Conservation (phyloP, 2,329 filamentous ascomycete genomes). For the Arachnopeziza araneosa region DNA sequence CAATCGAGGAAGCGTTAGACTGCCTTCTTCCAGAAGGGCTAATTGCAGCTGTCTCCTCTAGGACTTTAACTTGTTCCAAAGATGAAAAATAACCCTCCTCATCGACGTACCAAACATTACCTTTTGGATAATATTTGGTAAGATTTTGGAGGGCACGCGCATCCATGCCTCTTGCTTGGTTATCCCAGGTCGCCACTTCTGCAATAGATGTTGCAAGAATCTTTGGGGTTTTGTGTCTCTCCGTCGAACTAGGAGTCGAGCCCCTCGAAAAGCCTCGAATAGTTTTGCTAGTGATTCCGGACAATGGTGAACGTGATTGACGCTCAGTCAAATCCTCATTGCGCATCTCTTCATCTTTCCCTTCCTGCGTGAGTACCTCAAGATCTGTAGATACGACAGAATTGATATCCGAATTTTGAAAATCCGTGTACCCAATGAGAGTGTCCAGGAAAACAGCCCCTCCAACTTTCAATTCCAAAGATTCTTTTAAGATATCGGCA, state of each 20-base stretch:
- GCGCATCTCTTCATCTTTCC: background rate
- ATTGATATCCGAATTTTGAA: background rate
- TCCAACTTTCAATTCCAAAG: slow-evolving; percentile 24
- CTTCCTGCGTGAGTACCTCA: background rate
- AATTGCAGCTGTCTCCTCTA: slow-evolving; percentile 2
- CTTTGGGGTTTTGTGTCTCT: slow-evolving; percentile 22
- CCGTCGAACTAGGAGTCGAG: slow-evolving; percentile 13
- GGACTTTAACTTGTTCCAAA: slow-evolving; percentile 21
- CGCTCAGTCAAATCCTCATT: background rate
- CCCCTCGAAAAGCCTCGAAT: slow-evolving; percentile 11
- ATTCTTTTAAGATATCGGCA: slow-evolving; percentile 25
- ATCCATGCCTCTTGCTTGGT: slow-evolving; percentile 17
- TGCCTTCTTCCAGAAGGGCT: slow-evolving; percentile 9
- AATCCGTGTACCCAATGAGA: slow-evolving; percentile 17
- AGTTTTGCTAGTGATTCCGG: background rate
- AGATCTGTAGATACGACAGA: background rate
- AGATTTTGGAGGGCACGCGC: slow-evolving; percentile 21
- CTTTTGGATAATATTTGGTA: slow-evolving; percentile 26
- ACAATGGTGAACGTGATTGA: background rate
- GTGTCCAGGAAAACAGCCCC: slow-evolving; percentile 28
- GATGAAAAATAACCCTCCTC: slow-evolving; percentile 28
- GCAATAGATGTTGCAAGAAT: slow-evolving; percentile 23
- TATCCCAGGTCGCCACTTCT: slow-evolving; percentile 18
- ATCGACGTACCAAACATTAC: slow-evolving; percentile 29
- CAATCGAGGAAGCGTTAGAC: slow-evolving; percentile 5